phyloP scores from a whole-genome alignment of 768 basidiomycete genomes.

The Krasilnikovozyma curviuscula region DNA sequence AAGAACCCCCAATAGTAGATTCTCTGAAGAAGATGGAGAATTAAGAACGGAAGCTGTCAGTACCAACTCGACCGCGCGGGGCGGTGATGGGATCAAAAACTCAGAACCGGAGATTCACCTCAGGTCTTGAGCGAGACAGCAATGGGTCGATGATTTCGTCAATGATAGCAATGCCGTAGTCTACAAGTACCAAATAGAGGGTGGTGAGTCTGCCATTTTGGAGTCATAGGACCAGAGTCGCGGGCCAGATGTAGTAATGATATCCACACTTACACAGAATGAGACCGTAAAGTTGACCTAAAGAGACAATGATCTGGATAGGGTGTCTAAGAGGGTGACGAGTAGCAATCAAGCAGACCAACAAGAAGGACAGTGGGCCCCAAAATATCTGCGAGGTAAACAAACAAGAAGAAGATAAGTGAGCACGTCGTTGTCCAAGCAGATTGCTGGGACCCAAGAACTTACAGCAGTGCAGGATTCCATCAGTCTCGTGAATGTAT shows the following conservation, averaged over 20 bases:
- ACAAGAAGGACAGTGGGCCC: conserved; percentile 8
- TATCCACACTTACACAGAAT: too few relatives aligned
- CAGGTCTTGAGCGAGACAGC: conserved; percentile 6
- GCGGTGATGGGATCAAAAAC: not conserved
- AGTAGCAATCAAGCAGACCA: conserved; percentile 6
- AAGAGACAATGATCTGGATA: conserved; percentile 5
- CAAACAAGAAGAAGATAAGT: not conserved
- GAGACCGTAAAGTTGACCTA: conserved; percentile 12
- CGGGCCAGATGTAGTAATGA: too few relatives aligned
- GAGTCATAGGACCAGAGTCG: too few relatives aligned
- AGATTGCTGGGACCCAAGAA: not conserved
- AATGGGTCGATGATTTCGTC: conserved; percentile 4
- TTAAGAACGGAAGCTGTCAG: not conserved
- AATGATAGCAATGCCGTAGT: conserved; percentile 10
- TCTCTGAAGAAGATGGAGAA: not conserved
- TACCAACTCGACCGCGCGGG: not conserved
- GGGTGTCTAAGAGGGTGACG: conserved; percentile 5
- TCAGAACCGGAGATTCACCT: not conserved
- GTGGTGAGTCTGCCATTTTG: too few relatives aligned
- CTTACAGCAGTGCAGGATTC: conserved; percentile 10
- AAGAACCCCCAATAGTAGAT: conserved; percentile 12
- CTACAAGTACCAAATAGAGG: too few relatives aligned
- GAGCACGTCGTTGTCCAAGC: not conserved
- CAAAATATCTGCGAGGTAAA: conserved; percentile 3
- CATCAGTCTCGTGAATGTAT: conserved; percentile 9